Conservation (phyloP, 306 rosid genomes). For the Prinsepia uniflora region DNA sequence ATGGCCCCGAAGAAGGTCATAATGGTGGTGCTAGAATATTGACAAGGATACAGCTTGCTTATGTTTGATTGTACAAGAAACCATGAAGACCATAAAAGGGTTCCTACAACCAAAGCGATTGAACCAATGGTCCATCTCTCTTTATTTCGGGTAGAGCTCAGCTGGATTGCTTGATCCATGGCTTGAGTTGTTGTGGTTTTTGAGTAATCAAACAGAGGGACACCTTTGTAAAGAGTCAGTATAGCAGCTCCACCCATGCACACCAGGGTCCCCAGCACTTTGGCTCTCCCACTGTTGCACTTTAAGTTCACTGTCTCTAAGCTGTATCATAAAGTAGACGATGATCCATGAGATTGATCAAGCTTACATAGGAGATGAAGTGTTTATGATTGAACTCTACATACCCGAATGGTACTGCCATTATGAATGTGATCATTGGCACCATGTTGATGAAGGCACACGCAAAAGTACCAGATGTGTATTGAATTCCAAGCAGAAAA, state of each 20-base stretch:
- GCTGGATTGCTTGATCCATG: conserved; percentile 24
- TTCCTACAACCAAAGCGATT: conserved; percentile 58
- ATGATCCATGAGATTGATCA: not conserved
- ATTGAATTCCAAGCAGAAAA: conserved; percentile 80
- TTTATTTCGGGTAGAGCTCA: conserved; percentile 23
- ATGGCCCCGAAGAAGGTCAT: conserved; percentile 83
- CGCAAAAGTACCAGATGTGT: conserved; percentile 86
- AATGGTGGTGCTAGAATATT: conserved; percentile 81
- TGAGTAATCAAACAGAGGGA: conserved; percentile 40
- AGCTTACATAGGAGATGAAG: not conserved
- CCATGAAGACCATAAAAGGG: conserved; percentile 81
- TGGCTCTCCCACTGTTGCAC: conserved; percentile 70
- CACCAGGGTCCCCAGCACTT: conserved; percentile 62
- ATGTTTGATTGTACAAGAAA: conserved; percentile 65
- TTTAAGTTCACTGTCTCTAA: conserved; percentile 67
- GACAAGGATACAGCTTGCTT: conserved; percentile 71
- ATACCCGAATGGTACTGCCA: conserved; percentile 87
- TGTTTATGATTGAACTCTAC: not conserved
- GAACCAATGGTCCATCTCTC: conserved; percentile 67
- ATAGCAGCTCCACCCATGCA: conserved; percentile 65
- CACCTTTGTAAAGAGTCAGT: conserved; percentile 64
- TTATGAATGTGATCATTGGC: conserved; percentile 66
- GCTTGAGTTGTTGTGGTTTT: conserved; percentile 15
- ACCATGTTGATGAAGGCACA: conserved; percentile 82
- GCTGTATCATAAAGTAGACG: conserved; percentile 26